Conservation (phyloP, 2,329 filamentous ascomycete genomes). For the Penicillium sp. region DNA sequence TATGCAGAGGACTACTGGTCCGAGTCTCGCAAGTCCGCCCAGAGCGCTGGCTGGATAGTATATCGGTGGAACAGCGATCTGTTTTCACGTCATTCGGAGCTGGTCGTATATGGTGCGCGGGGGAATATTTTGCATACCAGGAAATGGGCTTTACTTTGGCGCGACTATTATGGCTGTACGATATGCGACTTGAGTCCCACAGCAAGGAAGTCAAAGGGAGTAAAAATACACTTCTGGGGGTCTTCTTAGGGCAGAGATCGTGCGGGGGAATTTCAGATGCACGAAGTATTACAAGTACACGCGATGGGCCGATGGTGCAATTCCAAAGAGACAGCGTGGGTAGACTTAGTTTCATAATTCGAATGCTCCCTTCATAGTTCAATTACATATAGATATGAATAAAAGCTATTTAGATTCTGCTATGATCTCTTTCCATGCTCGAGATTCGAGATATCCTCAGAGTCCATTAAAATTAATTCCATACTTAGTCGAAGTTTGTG, state of each 20-base stretch:
- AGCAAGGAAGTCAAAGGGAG: too few relatives aligned
- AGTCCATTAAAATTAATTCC: too few relatives aligned
- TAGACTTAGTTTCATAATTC: neutral
- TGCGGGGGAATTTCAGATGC: neutral
- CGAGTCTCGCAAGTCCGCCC: conserved; percentile 32
- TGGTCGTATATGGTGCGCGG: conserved; percentile 27
- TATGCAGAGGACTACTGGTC: conserved; percentile 33
- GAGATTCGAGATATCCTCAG: too few relatives aligned
- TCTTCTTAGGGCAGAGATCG: neutral
- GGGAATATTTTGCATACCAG: conserved; percentile 25
- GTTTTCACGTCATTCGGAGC: conserved; percentile 27
- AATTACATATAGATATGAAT: too few relatives aligned
- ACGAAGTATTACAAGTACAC: neutral
- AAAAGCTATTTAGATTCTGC: too few relatives aligned
- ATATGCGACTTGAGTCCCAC: neutral
- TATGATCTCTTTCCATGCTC: too few relatives aligned
- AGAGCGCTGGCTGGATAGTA: conserved; percentile 36
- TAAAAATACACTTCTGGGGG: too few relatives aligned
- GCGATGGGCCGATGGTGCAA: neutral
- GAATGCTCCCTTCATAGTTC: too few relatives aligned
- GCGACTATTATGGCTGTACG: conserved; percentile 4
- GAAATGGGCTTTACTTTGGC: conserved; percentile 27
- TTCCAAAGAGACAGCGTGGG: neutral
- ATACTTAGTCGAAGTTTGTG: neutral
- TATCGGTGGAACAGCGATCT: conserved; percentile 5